Evolutionary conservation across 345 rosid species (phyloP).

Genomic region (Populus simonii): DNA sequence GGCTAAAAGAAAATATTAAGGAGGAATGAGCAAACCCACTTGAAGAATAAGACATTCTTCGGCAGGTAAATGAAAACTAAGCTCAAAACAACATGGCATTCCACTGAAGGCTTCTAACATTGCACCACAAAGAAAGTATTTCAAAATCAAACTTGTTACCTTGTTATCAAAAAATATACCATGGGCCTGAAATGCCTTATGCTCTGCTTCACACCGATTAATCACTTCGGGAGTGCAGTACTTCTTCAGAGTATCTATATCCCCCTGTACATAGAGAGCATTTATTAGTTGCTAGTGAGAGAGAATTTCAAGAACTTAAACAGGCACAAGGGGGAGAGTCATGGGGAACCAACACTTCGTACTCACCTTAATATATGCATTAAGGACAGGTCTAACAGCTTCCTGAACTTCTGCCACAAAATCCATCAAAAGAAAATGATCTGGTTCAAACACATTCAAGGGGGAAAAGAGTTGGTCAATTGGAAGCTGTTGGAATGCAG

Average conservation of each 20-base stretch:
- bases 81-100: background rate
- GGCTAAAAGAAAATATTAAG: background rate
- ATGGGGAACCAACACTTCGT: background rate
- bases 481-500: slow-evolving; percentile 4
- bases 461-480: background rate
- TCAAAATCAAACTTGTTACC: slow-evolving; percentile 34
- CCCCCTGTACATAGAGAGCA: slow-evolving; percentile 49
- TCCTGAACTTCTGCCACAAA: slow-evolving; percentile 88
- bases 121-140: background rate
- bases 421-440: slow-evolving; percentile 84
- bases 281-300: background rate
- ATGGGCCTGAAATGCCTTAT: slow-evolving; percentile 55
- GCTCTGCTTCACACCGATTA: slow-evolving; percentile 78
- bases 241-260: slow-evolving; percentile 66
- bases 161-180: slow-evolving; percentile 75
- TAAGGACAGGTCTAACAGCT: slow-evolving; percentile 73
- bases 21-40: background rate
- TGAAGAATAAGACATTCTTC: background rate
- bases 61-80: background rate
- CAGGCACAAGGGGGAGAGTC: background rate
- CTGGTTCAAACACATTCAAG: slow-evolving; percentile 35
- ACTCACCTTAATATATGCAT: slow-evolving; percentile 73
- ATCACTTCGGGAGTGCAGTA: slow-evolving; percentile 77
- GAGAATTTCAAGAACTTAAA: background rate
- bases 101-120: background rate